Conservation (phyloP, 2,329 filamentous ascomycete species). For the Ascochyta clinopodiicola region DNA sequence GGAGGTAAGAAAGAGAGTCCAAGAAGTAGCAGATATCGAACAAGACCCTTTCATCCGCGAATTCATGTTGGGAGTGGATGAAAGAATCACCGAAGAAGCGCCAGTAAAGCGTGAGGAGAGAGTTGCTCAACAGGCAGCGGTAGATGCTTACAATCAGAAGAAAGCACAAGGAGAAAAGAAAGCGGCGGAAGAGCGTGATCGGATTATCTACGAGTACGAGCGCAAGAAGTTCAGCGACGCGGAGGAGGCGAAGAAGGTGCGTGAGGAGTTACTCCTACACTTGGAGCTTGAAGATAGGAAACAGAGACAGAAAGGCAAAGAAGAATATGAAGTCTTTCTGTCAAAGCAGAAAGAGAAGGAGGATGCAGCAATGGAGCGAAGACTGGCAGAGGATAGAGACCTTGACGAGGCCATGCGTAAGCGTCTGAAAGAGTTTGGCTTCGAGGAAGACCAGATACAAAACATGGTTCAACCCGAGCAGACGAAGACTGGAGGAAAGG, state of each 20-base stretch:
- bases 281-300: slow-evolving; percentile 41
- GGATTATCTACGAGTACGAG: slow-evolving; percentile 46
- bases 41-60: no score
- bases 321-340: slow-evolving; percentile 51
- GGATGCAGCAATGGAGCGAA: slow-evolving; percentile 49
- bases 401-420: slow-evolving; percentile 56
- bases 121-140: slow-evolving; percentile 40
- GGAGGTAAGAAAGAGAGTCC: no score
- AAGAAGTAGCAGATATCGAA: no score
- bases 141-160: slow-evolving; percentile 44
- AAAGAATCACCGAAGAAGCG: slow-evolving; percentile 36
- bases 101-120: slow-evolving; percentile 36
- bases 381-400: slow-evolving; percentile 48
- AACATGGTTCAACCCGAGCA: slow-evolving; percentile 57
- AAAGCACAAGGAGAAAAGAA: slow-evolving; percentile 41
- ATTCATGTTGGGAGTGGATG: slow-evolving; percentile 12
- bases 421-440: slow-evolving; percentile 53
- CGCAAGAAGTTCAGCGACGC: no score
- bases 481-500: slow-evolving; percentile 38
- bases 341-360: slow-evolving; percentile 51
- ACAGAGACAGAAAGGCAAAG: slow-evolving; percentile 51
- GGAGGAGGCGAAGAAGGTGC: slow-evolving; percentile 46
- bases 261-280: slow-evolving; percentile 47
- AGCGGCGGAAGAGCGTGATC: slow-evolving; percentile 39
- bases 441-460: slow-evolving; percentile 56